phyloP scores from a whole-genome alignment of 2,329 filamentous ascomycete genomes.

The Chaetomiaceae sp. region DNA sequence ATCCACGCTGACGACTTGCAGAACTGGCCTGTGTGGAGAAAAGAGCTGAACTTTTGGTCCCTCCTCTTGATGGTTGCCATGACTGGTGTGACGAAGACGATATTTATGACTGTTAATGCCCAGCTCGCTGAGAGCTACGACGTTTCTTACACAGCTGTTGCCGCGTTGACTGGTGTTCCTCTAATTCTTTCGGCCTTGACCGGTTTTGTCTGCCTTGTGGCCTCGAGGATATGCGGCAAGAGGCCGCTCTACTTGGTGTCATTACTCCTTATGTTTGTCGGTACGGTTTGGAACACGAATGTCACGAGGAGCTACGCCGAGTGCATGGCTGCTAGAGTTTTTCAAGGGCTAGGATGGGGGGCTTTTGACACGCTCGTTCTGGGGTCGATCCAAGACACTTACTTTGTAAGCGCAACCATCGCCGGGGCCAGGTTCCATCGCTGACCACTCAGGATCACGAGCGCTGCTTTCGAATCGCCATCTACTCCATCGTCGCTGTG shows the following conservation, averaged over 20 bases:
- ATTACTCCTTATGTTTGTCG: conserved; percentile 43
- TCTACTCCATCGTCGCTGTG: conserved; percentile 43
- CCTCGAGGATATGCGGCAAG: conserved; percentile 48
- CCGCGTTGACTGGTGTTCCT: conserved; percentile 50
- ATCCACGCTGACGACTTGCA: conserved; percentile 26
- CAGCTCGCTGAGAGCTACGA: conserved; percentile 40
- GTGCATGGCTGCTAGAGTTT: conserved; percentile 48
- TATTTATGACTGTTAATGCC: conserved; percentile 46
- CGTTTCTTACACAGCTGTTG: conserved; percentile 45
- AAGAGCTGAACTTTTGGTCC: conserved; percentile 46
- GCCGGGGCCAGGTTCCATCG: neutral
- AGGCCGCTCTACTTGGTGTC: conserved; percentile 50
- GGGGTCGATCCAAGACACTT: conserved; percentile 53
- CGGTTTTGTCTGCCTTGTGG: conserved; percentile 40
- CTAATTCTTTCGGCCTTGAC: conserved; percentile 47
- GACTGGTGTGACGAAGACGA: conserved; percentile 50
- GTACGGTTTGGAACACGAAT: conserved; percentile 48
- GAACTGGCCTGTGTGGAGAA: conserved; percentile 56
- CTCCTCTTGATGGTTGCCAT: conserved; percentile 46
- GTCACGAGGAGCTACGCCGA: conserved; percentile 39
- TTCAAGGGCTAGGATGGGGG: conserved; percentile 57
- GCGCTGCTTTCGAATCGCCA: conserved; percentile 41
- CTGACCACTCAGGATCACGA: conserved; percentile 50
- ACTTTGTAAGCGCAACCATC: conserved; percentile 42
- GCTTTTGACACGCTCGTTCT: conserved; percentile 52